These are phyloP conservation scores for Botrytis fragariae DNA, from an alignment of 2,329 filamentous ascomycete species.

Conservation along the genomic window DNA sequence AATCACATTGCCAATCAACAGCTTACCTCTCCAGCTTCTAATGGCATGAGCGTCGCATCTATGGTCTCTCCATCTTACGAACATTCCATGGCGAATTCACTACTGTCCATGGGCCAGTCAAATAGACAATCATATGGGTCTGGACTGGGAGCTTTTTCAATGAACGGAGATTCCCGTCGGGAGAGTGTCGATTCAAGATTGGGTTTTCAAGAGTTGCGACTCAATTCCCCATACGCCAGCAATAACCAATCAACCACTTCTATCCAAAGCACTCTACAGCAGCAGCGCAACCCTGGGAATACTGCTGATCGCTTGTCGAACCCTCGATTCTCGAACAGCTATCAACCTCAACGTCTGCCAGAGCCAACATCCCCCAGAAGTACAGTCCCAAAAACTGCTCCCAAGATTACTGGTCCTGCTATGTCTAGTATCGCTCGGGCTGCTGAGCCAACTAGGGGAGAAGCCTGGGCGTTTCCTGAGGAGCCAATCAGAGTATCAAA, in stretches of 20 bases:
- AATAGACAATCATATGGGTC: conserved; percentile 27
- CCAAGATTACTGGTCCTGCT: conserved; percentile 71
- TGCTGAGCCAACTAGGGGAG: conserved; percentile 76
- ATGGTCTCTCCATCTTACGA: conserved; percentile 60
- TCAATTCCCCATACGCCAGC: conserved; percentile 71
- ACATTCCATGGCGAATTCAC: conserved; percentile 26
- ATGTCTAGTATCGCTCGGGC: conserved; percentile 65
- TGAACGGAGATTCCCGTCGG: conserved; percentile 54
- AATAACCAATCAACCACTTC: conserved; percentile 75
- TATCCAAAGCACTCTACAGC: conserved; percentile 67
- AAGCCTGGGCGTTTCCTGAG: conserved; percentile 81
- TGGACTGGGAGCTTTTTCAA: conserved; percentile 18
- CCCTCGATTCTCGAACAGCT: conserved; percentile 61
- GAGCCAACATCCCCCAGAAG: conserved; percentile 24
- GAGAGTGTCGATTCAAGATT: conserved; percentile 80
- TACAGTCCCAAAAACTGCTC: conserved; percentile 61
- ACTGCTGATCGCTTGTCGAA: conserved; percentile 47
- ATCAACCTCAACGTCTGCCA: conserved; percentile 54
- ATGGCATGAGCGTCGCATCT: conserved; percentile 64
- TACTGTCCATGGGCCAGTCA: conserved; percentile 26
- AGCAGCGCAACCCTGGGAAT: conserved; percentile 59
- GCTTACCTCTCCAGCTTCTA: conserved; percentile 54
- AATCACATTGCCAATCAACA: conserved; percentile 46
- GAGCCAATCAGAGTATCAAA: conserved; percentile 57
- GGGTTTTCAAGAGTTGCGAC: conserved; percentile 68